A percentile compares a stretch with the other conserved stretches of the same genome.
Evolutionary conservation across 2,329 filamentous ascomycete genomes (phyloP).

Genomic region (Huntiella decipiens): DNA sequence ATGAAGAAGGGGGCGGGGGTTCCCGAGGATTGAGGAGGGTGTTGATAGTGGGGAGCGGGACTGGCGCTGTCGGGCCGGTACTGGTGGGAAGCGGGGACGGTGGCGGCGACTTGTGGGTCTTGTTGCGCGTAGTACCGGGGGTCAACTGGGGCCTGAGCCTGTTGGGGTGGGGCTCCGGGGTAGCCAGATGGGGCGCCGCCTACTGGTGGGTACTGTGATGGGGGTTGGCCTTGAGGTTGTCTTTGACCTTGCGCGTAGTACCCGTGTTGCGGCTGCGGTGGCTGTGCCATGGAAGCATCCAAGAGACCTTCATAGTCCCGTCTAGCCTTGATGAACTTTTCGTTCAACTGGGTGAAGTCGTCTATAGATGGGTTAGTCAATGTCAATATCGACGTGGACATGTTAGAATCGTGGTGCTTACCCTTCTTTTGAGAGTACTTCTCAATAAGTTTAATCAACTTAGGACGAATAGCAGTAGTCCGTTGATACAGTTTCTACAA

Average conservation of each 20-base stretch:
- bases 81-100: not conserved
- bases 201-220: constrained; percentile 39
- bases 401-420: constrained; percentile 19
- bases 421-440: constrained; percentile 99
- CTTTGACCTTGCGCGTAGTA: constrained; percentile 50
- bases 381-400: not conserved
- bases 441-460: constrained; percentile 92
- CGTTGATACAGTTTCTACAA: constrained; percentile 64
- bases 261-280: constrained; percentile 47
- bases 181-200: constrained; percentile 38
- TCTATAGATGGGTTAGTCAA: constrained; percentile 33
- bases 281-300: constrained; percentile 90
- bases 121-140: constrained; percentile 10
- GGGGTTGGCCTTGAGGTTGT: constrained; percentile 19
- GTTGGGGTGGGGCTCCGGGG: not conserved
- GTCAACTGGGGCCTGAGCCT: constrained; percentile 11
- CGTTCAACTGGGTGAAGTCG: constrained; percentile 94
- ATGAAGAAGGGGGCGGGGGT: constrained; percentile 46
- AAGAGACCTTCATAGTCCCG: constrained; percentile 92
- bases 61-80: constrained; percentile 16
- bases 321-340: constrained; percentile 98
- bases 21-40: constrained; percentile 23
- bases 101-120: constrained; percentile 3
- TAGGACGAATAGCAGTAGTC: constrained; percentile 82
- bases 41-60: constrained; percentile 35